A percentile compares a stretch with the other conserved stretches of the same genome.
phyloP scores from a whole-genome alignment of 2,329 filamentous ascomycete species.

The Thelonectria olida region DNA sequence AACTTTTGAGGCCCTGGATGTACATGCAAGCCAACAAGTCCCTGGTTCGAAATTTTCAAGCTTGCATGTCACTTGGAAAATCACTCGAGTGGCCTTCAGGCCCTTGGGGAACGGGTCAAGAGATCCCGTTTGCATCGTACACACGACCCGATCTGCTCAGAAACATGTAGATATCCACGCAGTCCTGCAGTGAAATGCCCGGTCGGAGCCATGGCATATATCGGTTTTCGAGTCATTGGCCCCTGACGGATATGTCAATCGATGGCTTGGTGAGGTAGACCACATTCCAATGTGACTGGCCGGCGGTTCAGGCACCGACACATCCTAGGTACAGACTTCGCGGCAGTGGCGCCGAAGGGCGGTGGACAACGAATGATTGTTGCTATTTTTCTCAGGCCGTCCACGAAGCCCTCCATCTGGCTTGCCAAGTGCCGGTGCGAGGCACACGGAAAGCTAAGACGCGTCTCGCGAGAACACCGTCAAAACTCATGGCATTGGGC shows the following conservation, averaged over 20 bases:
- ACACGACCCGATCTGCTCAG: background rate
- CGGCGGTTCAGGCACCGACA: slow-evolving; percentile 31
- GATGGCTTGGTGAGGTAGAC: slow-evolving; percentile 21
- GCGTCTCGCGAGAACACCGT: slow-evolving; percentile 31
- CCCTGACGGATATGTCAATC: slow-evolving; percentile 15
- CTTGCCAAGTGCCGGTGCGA: slow-evolving; percentile 10
- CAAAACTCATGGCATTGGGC: slow-evolving; percentile 9
- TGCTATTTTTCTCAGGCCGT: slow-evolving; percentile 3
- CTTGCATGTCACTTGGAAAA: slow-evolving; percentile 20
- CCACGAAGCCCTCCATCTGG: background rate
- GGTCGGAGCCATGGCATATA: background rate
- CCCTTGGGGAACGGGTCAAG: background rate
- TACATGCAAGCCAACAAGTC: slow-evolving; percentile 13
- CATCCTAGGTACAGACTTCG: slow-evolving; percentile 15
- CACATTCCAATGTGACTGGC: slow-evolving; percentile 30
- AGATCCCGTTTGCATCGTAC: slow-evolving; percentile 1
- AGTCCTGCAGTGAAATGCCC: background rate
- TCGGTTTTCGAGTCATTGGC: slow-evolving; percentile 12
- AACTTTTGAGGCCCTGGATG: slow-evolving; percentile 19
- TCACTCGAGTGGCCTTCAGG: slow-evolving; percentile 7
- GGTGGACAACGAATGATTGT: slow-evolving; percentile 2
- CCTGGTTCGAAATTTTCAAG: slow-evolving; percentile 12
- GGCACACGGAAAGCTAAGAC: slow-evolving; percentile 16
- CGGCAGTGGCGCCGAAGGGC: slow-evolving; percentile 4
- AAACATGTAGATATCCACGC: background rate